These are phyloP conservation scores for Fusarium foetens DNA, from an alignment of 2,329 filamentous ascomycete species.

Conservation along the genomic window DNA sequence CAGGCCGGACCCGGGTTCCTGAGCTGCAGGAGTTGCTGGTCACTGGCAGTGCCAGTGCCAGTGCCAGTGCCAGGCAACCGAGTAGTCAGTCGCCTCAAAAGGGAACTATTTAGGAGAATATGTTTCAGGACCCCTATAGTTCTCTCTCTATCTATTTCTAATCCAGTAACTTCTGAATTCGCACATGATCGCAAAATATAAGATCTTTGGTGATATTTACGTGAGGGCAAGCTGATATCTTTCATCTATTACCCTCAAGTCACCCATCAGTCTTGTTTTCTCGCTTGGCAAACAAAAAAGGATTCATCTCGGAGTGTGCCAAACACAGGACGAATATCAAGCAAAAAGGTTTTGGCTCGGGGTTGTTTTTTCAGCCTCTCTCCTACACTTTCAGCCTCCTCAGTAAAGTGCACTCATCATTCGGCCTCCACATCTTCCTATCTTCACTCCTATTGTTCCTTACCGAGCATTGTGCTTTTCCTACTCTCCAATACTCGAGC, in stretches of 20 bases:
- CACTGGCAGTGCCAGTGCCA: constrained; percentile 2
- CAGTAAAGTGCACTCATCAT: neutral
- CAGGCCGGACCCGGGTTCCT: neutral
- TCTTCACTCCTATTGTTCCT: neutral
- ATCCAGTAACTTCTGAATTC: neutral
- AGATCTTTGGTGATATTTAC: neutral
- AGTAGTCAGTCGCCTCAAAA: neutral
- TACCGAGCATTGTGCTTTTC: neutral
- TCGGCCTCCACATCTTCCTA: neutral
- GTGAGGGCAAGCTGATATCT: neutral
- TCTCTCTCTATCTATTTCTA: neutral
- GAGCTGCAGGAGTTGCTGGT: neutral
- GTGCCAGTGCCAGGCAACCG: constrained; percentile 15
- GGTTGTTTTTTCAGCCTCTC: constrained; percentile 3
- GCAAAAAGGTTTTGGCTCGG: constrained; percentile 1
- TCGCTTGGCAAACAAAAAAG: constrained; percentile 24
- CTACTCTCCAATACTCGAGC: neutral
- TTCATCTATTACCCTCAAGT: neutral
- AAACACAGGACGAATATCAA: constrained; percentile 6
- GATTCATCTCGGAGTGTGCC: neutral
- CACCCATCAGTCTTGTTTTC: neutral
- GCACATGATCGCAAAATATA: neutral
- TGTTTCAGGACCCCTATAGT: neutral
- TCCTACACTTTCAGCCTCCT: constrained; percentile 12
- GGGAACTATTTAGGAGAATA: neutral